These are phyloP conservation scores for Yarrowia sp. DNA, from an alignment of 805 yeast genomes.

Conservation along the genomic window DNA sequence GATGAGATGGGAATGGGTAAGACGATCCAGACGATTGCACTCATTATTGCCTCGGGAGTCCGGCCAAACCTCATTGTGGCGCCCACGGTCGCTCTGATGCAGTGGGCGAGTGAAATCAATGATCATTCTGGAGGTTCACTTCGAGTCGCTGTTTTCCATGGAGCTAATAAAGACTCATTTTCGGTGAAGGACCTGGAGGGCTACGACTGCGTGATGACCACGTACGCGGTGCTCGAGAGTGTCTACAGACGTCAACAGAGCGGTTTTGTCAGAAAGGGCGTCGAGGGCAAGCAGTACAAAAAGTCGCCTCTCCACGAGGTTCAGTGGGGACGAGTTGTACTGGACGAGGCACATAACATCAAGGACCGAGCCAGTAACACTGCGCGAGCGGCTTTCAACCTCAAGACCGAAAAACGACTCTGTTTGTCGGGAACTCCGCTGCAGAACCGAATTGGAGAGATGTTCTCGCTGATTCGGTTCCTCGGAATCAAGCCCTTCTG, in stretches of 20 bases:
- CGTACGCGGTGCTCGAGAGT: slow-evolving; percentile 89
- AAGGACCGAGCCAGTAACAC: slow-evolving; percentile 93
- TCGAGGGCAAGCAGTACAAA: slow-evolving; percentile 65
- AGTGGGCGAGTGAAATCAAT: slow-evolving; percentile 92
- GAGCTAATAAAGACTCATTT: slow-evolving; percentile 60
- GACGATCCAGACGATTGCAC: slow-evolving; percentile 91
- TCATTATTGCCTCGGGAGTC: slow-evolving; percentile 69
- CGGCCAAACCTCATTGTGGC: slow-evolving; percentile 88
- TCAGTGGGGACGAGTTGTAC: slow-evolving; percentile 76
- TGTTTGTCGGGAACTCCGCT: slow-evolving; percentile 95
- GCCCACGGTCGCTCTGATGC: slow-evolving; percentile 98
- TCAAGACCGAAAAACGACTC: slow-evolving; percentile 75
- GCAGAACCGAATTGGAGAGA: slow-evolving; percentile 94
- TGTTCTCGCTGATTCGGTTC: slow-evolving; percentile 87
- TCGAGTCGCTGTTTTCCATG: slow-evolving; percentile 75
- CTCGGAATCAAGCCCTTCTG: slow-evolving; percentile 82
- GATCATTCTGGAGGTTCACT: slow-evolving; percentile 73
- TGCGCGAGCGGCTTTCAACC: slow-evolving; percentile 80
- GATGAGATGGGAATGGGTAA: slow-evolving; percentile 99
- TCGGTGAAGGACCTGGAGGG: slow-evolving; percentile 50
- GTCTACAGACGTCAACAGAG: slow-evolving; percentile 75
- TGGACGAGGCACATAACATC: slow-evolving; percentile 97
- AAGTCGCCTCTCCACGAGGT: slow-evolving; percentile 70
- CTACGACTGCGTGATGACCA: slow-evolving; percentile 82
- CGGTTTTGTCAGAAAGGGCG: slow-evolving; percentile 70